Evolutionary conservation across 2,329 filamentous ascomycete genomes (phyloP).

Genomic region (Aureobasidium sp.): DNA sequence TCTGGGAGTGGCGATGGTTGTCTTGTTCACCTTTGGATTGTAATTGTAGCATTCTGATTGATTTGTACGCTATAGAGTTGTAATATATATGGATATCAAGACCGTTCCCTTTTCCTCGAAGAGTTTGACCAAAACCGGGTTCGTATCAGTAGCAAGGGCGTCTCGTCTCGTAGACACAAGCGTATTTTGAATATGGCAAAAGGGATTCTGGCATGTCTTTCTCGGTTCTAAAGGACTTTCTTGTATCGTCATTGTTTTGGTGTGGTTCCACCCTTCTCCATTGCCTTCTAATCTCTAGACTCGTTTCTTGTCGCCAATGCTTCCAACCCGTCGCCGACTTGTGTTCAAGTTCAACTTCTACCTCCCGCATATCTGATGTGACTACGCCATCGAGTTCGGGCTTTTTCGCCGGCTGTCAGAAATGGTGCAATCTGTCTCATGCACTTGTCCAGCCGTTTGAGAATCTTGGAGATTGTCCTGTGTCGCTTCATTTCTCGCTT

Average conservation of each 20-base stretch:
- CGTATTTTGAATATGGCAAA: not conserved
- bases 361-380: not conserved
- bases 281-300: not conserved
- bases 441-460: not conserved
- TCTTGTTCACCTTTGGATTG: constrained; percentile 2
- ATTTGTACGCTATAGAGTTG: too few species aligned
- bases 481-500: not conserved
- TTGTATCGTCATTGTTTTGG: too few species aligned
- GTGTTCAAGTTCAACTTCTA: not conserved
- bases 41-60: not conserved
- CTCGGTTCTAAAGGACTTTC: too few species aligned
- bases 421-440: not conserved
- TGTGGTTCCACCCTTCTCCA: too few species aligned
- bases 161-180: not conserved
- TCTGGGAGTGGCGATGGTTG: not conserved
- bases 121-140: not conserved
- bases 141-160: not conserved
- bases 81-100: not conserved
- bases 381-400: not conserved
- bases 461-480: not conserved
- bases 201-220: not conserved
- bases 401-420: not conserved
- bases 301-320: not conserved
- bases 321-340: not conserved
- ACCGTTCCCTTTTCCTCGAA: not conserved